A percentile compares a stretch with the other conserved stretches of the same genome.
phyloP scores from a whole-genome alignment of 257 asterid genomes.

The Capsicum baccatum region DNA sequence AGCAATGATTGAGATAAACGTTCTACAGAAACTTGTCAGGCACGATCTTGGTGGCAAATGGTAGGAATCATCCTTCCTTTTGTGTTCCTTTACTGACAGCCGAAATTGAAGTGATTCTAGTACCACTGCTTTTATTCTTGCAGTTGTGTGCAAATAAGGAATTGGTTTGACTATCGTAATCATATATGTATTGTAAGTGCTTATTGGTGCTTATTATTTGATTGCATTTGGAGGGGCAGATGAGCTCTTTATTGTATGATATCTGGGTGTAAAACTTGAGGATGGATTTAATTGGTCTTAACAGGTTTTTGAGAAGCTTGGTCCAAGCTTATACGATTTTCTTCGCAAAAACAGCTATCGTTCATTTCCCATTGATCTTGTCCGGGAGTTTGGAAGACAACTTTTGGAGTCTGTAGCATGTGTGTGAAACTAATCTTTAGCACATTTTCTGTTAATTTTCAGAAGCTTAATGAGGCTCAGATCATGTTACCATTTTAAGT shows the following conservation, averaged over 20 bases:
- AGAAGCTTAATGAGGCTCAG: constrained; percentile 18
- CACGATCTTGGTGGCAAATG: constrained; percentile 59
- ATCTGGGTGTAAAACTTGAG: constrained; percentile 27
- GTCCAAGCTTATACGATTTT: constrained; percentile 96
- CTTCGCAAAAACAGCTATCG: constrained; percentile 92
- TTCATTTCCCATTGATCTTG: constrained; percentile 96
- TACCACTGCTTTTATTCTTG: constrained; percentile 30
- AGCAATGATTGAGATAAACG: constrained; percentile 75
- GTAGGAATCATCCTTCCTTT: constrained; percentile 47
- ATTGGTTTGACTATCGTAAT: constrained; percentile 87
- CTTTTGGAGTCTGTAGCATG: constrained; percentile 99
- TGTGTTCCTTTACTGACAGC: not conserved
- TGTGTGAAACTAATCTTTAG: constrained; percentile 70
- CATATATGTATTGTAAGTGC: constrained; percentile 85
- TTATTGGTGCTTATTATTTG: constrained; percentile 27
- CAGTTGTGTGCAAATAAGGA: constrained; percentile 82
- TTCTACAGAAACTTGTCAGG: constrained; percentile 67
- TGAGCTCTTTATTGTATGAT: constrained; percentile 21
- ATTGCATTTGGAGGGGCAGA: constrained; percentile 28
- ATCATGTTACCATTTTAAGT: constrained; percentile 9
- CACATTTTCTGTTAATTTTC: constrained; percentile 37
- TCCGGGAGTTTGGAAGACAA: constrained; percentile 92
- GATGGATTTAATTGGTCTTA: constrained; percentile 76
- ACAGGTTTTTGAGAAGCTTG: constrained; percentile 99
- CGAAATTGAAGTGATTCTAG: constrained; percentile 28